Evolutionary conservation across 805 yeast genomes (phyloP).

Genomic region (Spathaspora hagerdaliae): DNA sequence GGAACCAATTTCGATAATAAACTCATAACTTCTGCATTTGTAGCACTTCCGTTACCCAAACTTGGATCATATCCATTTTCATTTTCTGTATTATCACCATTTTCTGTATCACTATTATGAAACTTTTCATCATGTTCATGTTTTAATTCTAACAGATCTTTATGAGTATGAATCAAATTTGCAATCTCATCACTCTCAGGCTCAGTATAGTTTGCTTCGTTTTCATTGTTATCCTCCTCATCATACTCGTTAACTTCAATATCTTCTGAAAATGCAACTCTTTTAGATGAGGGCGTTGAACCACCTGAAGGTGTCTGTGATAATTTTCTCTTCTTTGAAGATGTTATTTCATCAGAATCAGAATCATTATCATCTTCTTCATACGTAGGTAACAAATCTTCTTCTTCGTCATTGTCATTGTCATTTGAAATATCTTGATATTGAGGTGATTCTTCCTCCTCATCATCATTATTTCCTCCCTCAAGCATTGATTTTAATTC

Average conservation of each 20-base stretch:
- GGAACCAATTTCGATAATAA: constrained; percentile 27
- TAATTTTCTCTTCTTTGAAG: constrained; percentile 11
- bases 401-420: constrained; percentile 16
- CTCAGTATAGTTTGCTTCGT: constrained; percentile 15
- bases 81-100: no score
- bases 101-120: constrained; percentile 9
- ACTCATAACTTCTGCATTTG: constrained; percentile 24
- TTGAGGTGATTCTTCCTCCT: constrained; percentile 6
- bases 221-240: constrained; percentile 29
- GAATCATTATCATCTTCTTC: constrained; percentile 4
- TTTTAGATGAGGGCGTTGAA: constrained; percentile 24
- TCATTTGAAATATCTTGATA: constrained; percentile 7
- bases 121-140: constrained; percentile 17
- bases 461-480: constrained; percentile 15
- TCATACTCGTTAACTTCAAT: constrained; percentile 39
- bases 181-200: constrained; percentile 18
- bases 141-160: constrained; percentile 28
- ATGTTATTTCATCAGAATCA: constrained; percentile 7
- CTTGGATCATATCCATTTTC: constrained; percentile 6
- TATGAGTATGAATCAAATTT: constrained; percentile 17
- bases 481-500: constrained; percentile 29
- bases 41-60: constrained; percentile 3
- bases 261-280: constrained; percentile 41
- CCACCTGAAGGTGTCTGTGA: constrained; percentile 20
- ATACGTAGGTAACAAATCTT: constrained; percentile 7